Percentiles rank a stretch among this genome's conserved stretches.
These are phyloP conservation scores for Phytophthora pistaciae DNA, from an alignment of 352 stramenopile genomes.

Conservation along the genomic window DNA sequence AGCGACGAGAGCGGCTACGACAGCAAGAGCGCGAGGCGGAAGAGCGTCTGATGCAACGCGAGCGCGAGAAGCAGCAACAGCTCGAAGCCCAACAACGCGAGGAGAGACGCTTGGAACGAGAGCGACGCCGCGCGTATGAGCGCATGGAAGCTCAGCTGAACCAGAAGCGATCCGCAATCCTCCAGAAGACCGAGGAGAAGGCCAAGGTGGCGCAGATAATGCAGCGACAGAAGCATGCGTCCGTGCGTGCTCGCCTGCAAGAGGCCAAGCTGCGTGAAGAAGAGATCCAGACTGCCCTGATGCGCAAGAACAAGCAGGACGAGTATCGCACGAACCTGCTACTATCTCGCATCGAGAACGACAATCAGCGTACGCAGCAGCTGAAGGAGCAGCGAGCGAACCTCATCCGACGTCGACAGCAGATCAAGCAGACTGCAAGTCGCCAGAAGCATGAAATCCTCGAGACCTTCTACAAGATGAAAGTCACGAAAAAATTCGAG, in stretches of 20 bases:
- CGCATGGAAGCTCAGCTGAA: conserved; percentile 70
- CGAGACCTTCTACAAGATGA: conserved; percentile 86
- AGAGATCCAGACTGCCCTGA: conserved; percentile 72
- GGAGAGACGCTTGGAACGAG: conserved; percentile 57
- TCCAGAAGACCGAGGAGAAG: conserved; percentile 69
- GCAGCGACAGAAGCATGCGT: conserved; percentile 61
- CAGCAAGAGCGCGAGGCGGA: conserved; percentile 62
- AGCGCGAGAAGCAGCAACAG: conserved; percentile 60
- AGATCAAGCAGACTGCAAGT: conserved; percentile 69
- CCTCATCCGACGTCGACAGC: conserved; percentile 65
- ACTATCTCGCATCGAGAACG: conserved; percentile 66
- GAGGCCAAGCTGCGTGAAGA: conserved; percentile 85
- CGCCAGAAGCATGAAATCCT: conserved; percentile 80
- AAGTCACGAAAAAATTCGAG: conserved; percentile 81
- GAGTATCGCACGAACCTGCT: conserved; percentile 67
- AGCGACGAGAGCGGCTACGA: conserved; percentile 54
- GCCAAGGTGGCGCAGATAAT: conserved; percentile 53
- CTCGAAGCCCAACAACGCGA: conserved; percentile 60
- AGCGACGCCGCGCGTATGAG: conserved; percentile 61
- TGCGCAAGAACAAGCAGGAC: conserved; percentile 71
- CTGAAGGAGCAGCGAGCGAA: conserved; percentile 68
- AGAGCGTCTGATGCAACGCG: conserved; percentile 47
- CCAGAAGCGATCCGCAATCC: conserved; percentile 49
- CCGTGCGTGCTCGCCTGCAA: conserved; percentile 57
- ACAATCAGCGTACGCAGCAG: conserved; percentile 60